Evolutionary conservation across 345 rosid genomes (phyloP), one percentile per base, ranked within the genome.

Genomic region (Clausena lansium): DNA sequence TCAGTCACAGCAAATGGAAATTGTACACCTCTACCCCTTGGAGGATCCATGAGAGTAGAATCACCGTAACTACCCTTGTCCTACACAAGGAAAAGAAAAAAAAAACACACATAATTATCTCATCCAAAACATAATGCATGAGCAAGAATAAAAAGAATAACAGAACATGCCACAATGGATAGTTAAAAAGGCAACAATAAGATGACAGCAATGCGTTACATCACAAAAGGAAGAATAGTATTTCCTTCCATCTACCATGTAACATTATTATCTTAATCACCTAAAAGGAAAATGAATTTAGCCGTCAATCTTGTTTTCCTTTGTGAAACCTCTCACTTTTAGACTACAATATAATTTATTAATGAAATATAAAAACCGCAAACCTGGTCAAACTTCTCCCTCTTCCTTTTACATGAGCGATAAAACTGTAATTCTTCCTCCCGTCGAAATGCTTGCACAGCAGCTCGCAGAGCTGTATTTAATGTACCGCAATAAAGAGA

Each of bases 1-100:
- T 93, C 98, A 22, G 91, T 89, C 81, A 93, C 97, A 24, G 90
- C 84, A 84, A 93, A 95, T 20, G 98, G 98, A 86, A 93, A 95
- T 81, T 93, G 98, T 35, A 84, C 94, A 75, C 92, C 92, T 85
- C 90, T 91, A 81, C 89, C 85, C 84, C 92, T 90, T 45, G 89
- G 76, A 61, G 80, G 81, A 81, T 86, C 91, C 76, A 86, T 70
- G 66, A 77, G 62, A 78, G 76, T 74, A 47, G 84, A 69, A 81
- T 86, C 89, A 27, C 89, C 90, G 80, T 82, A 86, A 79, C 81
- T 35, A n/a, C 88, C 91, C 83, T 89, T 95, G 66, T 93, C 98
- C 98, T 93, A 78, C 75, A 87, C 33, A 30, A 15, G 74, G 22
- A 19, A 17, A 28, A 9, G 45, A 6, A 5, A 6, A 7, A 19